Conservation (phyloP, 169 alveolate species). For the Perkinsus marinus region DNA sequence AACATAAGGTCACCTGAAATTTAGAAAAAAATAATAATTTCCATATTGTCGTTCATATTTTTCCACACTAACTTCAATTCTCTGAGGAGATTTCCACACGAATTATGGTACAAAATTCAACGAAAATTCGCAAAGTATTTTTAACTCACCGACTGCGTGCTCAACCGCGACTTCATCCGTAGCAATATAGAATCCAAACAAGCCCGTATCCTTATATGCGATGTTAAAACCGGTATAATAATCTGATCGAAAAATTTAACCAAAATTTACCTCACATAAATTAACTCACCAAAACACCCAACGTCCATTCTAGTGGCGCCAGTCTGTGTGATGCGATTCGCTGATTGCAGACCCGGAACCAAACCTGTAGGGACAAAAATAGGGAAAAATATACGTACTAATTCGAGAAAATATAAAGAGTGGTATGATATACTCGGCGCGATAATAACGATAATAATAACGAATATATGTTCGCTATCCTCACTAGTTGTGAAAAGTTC, state of each 20-base stretch:
- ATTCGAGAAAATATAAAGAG: too few species aligned
- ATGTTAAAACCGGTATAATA: slow-evolving; percentile 64
- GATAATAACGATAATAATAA: too few species aligned
- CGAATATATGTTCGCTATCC: too few species aligned
- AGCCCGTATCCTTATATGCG: slow-evolving; percentile 81
- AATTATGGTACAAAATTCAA: too few species aligned
- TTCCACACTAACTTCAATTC: too few species aligned
- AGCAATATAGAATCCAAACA: slow-evolving; percentile 68
- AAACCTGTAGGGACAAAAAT: too few species aligned
- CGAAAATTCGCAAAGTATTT: too few species aligned
- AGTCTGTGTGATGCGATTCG: slow-evolving; percentile 50
- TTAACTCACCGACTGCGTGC: slow-evolving; percentile 51
- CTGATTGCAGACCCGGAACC: slow-evolving; percentile 45
- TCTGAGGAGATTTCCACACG: too few species aligned
- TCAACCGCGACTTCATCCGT: slow-evolving; percentile 64
- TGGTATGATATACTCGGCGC: too few species aligned
- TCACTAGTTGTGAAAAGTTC: too few species aligned
- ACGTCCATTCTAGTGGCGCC: slow-evolving; percentile 54
- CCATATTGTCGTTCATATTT: not conserved
- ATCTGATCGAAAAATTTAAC: slow-evolving; percentile 35
- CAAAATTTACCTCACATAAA: not conserved
- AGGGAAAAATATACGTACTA: slow-evolving; percentile 25
- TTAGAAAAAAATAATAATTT: not conserved
- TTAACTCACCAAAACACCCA: slow-evolving; percentile 27
- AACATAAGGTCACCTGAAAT: slow-evolving; percentile 37